Evolutionary conservation across 768 basidiomycete genomes (phyloP).

Genomic region (Mycena crocata): DNA sequence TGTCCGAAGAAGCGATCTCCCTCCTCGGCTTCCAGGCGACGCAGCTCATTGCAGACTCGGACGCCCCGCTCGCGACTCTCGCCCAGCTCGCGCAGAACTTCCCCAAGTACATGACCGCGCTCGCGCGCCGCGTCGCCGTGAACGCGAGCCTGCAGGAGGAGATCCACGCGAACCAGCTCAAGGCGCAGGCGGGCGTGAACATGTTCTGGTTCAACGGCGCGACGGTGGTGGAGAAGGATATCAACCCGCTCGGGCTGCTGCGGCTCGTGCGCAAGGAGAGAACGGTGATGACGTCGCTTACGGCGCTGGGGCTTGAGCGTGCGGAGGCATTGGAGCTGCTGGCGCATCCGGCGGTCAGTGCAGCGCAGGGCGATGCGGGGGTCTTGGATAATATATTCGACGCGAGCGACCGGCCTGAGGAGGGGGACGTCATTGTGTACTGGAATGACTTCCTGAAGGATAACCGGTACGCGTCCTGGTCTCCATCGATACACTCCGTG

Average conservation of each 20-base stretch:
- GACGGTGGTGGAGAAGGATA: constrained; percentile 66
- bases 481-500: constrained; percentile 62
- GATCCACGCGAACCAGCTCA: constrained; percentile 65
- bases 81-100: constrained; percentile 86
- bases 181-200: constrained; percentile 63
- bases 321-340: constrained; percentile 79
- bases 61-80: constrained; percentile 65
- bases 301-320: constrained; percentile 69
- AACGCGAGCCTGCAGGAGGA: constrained; percentile 65
- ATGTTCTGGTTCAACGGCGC: constrained; percentile 88
- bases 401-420: constrained; percentile 88
- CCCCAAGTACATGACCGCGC: constrained; percentile 82
- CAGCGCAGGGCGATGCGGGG: constrained; percentile 59
- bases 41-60: constrained; percentile 77
- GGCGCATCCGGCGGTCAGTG: constrained; percentile 69
- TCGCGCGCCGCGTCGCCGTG: constrained; percentile 76
- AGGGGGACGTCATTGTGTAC: constrained; percentile 79
- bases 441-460: constrained; percentile 95
- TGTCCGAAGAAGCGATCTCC: constrained; percentile 54
- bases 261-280: constrained; percentile 82
- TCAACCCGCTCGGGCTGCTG: constrained; percentile 79
- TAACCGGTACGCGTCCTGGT: constrained; percentile 66
- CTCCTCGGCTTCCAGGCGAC: constrained; percentile 79
- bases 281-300: constrained; percentile 66
- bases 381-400: constrained; percentile 86